These are phyloP conservation scores for Plasmodium coatneyi DNA, from an alignment of 169 alveolate species.

Conservation along the genomic window DNA sequence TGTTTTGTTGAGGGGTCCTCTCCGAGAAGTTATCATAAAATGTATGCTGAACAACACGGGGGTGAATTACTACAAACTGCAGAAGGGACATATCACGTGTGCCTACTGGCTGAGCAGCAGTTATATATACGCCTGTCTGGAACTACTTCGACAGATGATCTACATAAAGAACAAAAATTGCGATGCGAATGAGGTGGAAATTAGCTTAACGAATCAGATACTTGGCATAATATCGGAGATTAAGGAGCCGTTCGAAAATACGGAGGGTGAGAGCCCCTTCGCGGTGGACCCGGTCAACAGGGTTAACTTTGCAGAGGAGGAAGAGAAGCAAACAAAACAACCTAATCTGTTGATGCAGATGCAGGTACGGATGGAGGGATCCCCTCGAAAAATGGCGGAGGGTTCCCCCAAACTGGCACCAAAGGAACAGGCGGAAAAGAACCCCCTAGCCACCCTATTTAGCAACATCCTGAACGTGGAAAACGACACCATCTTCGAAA, in stretches of 20 bases:
- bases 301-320: conserved; percentile 14
- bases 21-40: conserved; percentile 65
- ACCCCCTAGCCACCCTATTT: conserved; percentile 2
- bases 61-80: conserved; percentile 64
- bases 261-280: conserved; percentile 21
- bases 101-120: conserved; percentile 72
- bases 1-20: conserved; percentile 44
- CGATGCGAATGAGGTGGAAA: conserved; percentile 38
- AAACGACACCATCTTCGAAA: conserved; percentile 49
- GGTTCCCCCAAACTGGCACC: neutral
- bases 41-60: conserved; percentile 66
- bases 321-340: neutral
- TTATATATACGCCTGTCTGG: conserved; percentile 59
- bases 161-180: conserved; percentile 28
- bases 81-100: conserved; percentile 69
- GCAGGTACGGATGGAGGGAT: neutral
- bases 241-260: conserved; percentile 69
- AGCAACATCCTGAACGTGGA: conserved; percentile 59
- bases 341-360: neutral
- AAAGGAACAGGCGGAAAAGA: neutral
- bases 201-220: conserved; percentile 44
- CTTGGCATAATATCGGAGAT: conserved; percentile 57
- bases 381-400: neutral
- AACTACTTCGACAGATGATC: conserved; percentile 60
- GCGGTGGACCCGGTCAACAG: neutral